Evolutionary conservation across 495 filamentous ascomycete species (phyloP).

Genomic region (Bathelium albidoporum): DNA sequence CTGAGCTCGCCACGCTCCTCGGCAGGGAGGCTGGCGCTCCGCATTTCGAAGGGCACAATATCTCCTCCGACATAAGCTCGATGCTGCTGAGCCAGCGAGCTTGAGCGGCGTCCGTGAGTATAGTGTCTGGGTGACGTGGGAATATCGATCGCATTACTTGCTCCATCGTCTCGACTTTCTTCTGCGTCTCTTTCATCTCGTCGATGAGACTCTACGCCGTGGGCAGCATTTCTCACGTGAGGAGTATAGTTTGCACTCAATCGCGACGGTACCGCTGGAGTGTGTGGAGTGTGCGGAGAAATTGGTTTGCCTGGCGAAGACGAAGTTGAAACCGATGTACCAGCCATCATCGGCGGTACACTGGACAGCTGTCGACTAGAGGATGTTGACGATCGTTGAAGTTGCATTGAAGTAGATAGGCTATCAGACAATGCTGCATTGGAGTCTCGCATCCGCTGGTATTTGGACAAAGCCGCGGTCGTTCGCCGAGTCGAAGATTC

Average conservation of each 20-base stretch:
- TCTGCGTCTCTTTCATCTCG: background rate
- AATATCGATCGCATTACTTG: conserved; percentile 68
- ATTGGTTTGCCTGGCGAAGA: conserved; percentile 87
- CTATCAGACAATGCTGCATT: conserved; percentile 79
- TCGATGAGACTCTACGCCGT: background rate
- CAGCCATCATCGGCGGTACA: conserved; percentile 73
- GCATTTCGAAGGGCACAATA: conserved; percentile 50
- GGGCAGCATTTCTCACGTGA: background rate
- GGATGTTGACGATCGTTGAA: conserved; percentile 72
- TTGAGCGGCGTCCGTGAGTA: conserved; percentile 56
- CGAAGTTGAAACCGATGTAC: conserved; percentile 70
- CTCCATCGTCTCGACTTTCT: conserved; percentile 14
- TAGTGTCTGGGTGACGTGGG: conserved; percentile 62
- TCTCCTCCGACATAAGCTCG: conserved; percentile 50
- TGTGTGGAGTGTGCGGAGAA: conserved; percentile 89
- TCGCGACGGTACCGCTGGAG: conserved; percentile 84
- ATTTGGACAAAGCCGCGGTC: conserved; percentile 61
- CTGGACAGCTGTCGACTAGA: conserved; percentile 77
- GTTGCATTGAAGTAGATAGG: conserved; percentile 70
- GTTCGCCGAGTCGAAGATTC: conserved; percentile 52
- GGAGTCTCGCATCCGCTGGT: conserved; percentile 75
- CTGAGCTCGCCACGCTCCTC: conserved; percentile 44
- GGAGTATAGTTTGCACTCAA: conserved; percentile 56
- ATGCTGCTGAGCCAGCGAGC: conserved; percentile 66
- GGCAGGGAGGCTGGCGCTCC: conserved; percentile 65